Base-by-base conservation (phyloP, 768 basidiomycete genomes). In the Imleria badia region DNA sequence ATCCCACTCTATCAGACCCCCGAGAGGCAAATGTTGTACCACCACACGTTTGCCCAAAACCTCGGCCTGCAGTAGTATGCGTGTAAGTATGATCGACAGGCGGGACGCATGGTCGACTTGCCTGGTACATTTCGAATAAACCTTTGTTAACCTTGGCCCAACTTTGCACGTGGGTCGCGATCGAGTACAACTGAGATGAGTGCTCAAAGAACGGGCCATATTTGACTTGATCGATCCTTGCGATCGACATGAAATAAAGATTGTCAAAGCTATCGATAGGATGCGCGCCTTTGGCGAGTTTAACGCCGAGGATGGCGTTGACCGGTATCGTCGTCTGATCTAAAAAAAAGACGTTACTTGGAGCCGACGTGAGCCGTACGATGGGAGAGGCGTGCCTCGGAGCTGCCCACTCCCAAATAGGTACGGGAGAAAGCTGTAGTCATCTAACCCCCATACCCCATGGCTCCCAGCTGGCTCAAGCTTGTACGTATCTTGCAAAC, bases 361-460 rank as follows among this genome's bases (percentile, higher is more conserved):
- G 51, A 55, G 55, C 22, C 33, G 26, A 39, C n/a, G 40, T 23
- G 38, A 43, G 35, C 23, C 6, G 7, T 39, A 50, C 17, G 17
- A 45, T 19, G 26, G 58, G 31, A 44, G n/a, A 45, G 48, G 41
- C 74, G 17, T 62, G 83, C 91, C 89, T 82, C 86, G 78, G 35
- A 98, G 78, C 72, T 98, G 91, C 3, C 84, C 92, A 59, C 92
- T 92, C 11, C 94, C 95, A 66, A 94, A 94, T 11, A 94, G 80
- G 65, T 96, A 97, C 4, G 89, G 85, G 41, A 98, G 78, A 72
- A 96, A 95, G 48, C 78, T 81, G 50, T 88, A 96, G 68, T 97
- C 95, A 64, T 98, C 95, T 35, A 98, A 74, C 2, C 95, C 97
- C 97, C 96, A 99, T 1, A 98, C 96, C 5, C 97, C 97, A 67